Base-by-base conservation (phyloP, 306 rosid species). In the Cucurbita maxima region DNA sequence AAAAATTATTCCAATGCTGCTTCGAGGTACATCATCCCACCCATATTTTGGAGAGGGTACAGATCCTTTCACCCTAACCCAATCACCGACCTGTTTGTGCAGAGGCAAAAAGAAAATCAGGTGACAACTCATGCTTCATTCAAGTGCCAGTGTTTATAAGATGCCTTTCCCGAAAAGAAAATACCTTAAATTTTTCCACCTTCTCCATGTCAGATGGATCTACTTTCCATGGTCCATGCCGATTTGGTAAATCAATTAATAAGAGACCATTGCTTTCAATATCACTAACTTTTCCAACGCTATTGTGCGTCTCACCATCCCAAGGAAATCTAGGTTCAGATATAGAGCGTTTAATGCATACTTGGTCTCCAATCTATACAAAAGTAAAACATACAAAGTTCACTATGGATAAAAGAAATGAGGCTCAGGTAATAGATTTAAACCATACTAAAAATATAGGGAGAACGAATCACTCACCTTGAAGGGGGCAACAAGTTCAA, bases 291-390 rank as follows among this genome's bases (percentile, higher is more conserved):
- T 87, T 85, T 77, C 99, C 99, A 55, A 95, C 99, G 73, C 99
- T 95, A 70, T 95, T 94, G 83, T 95, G 99, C 36, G 97, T 95
- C 89, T 95, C 99, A 12, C 99, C 99, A 61, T 96, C 99, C 99
- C 99, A 95, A 66, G 96, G 92, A 82, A 88, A 91, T 84, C 99
- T 89, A 77, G 99, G 99, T 81, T 95, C 99, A 47, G 99, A 94
- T 81, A 89, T 97, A 66, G 99, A 86, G 80, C 99, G 91, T 88
- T 85, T 95, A 77, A 95, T 97, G 71, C 99, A 95, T 61, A 95
- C 96, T 64, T 88, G 86, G 77, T 91, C 92, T 34, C 97, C 97
- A 79, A 95, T 95, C 99, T 95, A 84, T 52, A 69, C 16, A 44
- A 58, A 81, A 76, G 72, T 54, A 80, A 76, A 70, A 38, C 37